Evolutionary conservation across 805 yeast species (phyloP).

Genomic region (Schwanniomyces pseudopolymorphus): DNA sequence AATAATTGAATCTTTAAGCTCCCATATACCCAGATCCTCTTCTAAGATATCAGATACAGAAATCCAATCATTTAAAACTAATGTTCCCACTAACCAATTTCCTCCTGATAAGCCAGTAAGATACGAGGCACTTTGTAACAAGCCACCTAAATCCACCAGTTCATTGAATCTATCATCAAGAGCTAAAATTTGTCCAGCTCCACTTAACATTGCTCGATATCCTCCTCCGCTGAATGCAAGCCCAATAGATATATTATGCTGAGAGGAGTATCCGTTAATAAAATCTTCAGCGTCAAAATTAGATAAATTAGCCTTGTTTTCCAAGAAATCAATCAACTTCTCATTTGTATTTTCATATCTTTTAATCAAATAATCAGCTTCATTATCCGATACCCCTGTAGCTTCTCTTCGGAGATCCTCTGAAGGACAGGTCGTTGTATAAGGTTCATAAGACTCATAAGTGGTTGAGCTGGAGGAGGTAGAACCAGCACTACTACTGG

Average conservation of each 20-base stretch:
- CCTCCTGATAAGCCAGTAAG: constrained; percentile 44
- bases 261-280: constrained; percentile 17
- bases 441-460: constrained; percentile 24
- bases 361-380: constrained; percentile 22
- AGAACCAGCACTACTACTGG: constrained; percentile 7
- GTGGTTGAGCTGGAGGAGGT: background rate
- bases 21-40: constrained; percentile 53
- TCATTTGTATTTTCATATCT: constrained; percentile 30
- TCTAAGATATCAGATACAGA: constrained; percentile 29
- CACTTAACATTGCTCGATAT: constrained; percentile 39
- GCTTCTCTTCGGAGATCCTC: constrained; percentile 27
- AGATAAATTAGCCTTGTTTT: constrained; percentile 26
- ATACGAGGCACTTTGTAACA: constrained; percentile 39
- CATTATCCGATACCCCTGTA: constrained; percentile 18
- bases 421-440: constrained; percentile 29
- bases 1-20: constrained; percentile 58
- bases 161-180: constrained; percentile 35
- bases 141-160: constrained; percentile 34
- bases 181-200: constrained; percentile 44
- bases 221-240: constrained; percentile 23
- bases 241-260: constrained; percentile 26
- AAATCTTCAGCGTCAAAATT: constrained; percentile 33
- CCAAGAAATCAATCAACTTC: constrained; percentile 26
- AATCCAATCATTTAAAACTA: constrained; percentile 38
- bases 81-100: constrained; percentile 36